Percentiles rank a stretch among this genome's conserved stretches.
phyloP scores from a whole-genome alignment of 441 rosid genomes.

The Eutrema salsugineum region DNA sequence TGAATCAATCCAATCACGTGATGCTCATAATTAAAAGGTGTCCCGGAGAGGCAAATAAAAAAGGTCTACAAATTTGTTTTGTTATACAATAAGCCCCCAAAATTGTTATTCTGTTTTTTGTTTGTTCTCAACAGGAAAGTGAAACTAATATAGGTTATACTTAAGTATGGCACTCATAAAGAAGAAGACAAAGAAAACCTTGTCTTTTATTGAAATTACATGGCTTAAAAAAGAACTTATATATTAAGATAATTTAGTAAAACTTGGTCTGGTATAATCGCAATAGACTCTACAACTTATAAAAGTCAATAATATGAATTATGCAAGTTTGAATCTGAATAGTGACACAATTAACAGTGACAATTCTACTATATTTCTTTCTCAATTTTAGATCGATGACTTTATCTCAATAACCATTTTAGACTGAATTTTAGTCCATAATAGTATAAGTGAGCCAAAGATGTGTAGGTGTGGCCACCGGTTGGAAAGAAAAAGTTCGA shows the following conservation, averaged over 20 bases:
- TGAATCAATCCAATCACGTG: not conserved
- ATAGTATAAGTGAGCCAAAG: not conserved
- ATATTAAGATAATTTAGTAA: not conserved
- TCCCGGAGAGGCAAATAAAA: not conserved
- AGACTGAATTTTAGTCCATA: not conserved
- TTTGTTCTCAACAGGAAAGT: not conserved
- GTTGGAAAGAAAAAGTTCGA: slow-evolving; percentile 16
- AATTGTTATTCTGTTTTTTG: not conserved
- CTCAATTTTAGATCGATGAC: not conserved
- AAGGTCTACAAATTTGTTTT: not conserved
- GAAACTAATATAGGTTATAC: not conserved
- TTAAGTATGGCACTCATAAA: not conserved
- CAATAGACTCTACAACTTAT: not conserved
- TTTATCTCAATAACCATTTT: not conserved
- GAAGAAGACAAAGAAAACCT: not conserved
- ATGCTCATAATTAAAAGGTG: not conserved
- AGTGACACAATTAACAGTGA: not conserved
- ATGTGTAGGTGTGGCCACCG: slow-evolving; percentile 22
- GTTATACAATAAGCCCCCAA: not conserved
- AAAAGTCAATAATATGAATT: not conserved
- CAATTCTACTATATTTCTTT: not conserved
- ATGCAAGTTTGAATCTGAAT: not conserved
- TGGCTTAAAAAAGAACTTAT: not conserved
- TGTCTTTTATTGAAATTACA: not conserved
- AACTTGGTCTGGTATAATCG: not conserved